Conservation (phyloP, 1,284 basidiomycete species). For the Cutaneotrichosporon cavernicola region DNA sequence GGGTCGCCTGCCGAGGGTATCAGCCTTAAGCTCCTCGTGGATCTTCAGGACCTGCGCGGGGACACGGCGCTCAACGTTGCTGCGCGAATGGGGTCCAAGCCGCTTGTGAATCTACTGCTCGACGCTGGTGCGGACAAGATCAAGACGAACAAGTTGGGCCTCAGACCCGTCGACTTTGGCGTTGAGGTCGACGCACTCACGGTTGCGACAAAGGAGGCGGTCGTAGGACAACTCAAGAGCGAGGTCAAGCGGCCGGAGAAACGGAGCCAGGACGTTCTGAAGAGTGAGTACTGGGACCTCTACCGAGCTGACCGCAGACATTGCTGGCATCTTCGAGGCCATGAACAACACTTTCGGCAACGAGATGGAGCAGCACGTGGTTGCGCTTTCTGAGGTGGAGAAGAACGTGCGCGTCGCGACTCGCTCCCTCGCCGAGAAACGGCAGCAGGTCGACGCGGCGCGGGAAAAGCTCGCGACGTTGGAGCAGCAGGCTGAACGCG, state of each 20-base stretch:
- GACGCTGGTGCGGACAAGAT: conserved; percentile 92
- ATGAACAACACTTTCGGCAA: conserved; percentile 74
- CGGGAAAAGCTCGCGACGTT: conserved; percentile 69
- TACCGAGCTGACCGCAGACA: conserved; percentile 59
- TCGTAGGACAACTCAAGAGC: conserved; percentile 66
- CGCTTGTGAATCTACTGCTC: conserved; percentile 79
- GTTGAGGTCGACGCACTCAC: conserved; percentile 69
- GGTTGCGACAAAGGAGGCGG: conserved; percentile 70
- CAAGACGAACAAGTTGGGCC: conserved; percentile 88
- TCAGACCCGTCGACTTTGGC: conserved; percentile 90
- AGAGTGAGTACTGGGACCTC: conserved; percentile 58
- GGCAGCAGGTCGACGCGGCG: conserved; percentile 74
- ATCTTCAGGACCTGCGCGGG: conserved; percentile 92
- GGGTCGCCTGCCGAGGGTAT: conserved; percentile 18
- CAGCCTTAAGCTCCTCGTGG: conserved; percentile 71
- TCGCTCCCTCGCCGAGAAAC: conserved; percentile 81
- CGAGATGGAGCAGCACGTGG: conserved; percentile 84
- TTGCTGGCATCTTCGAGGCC: conserved; percentile 76
- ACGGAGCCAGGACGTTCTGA: conserved; percentile 84
- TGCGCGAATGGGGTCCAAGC: conserved; percentile 86
- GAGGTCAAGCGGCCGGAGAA: conserved; percentile 72
- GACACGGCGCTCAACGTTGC: conserved; percentile 96
- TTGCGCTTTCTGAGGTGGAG: conserved; percentile 78
- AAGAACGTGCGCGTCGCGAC: conserved; percentile 84
- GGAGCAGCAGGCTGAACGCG: conserved; percentile 71